Evolutionary conservation across 805 yeast species (phyloP), one percentile per base, ranked within the genome.

Genomic region (Candida ipomoeae): DNA sequence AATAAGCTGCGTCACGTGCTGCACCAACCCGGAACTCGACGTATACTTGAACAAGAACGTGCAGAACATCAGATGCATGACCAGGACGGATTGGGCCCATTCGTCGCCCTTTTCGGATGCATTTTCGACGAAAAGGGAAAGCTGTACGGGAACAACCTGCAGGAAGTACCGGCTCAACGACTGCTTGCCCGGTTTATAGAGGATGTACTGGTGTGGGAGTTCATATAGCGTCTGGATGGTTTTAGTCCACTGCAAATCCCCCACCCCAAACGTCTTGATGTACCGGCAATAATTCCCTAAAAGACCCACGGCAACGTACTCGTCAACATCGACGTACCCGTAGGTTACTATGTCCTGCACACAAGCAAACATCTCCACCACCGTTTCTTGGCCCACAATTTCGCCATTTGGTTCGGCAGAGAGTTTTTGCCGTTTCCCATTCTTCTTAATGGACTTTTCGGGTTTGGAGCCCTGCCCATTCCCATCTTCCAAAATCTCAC

Each of bases 261-360:
- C 45, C 21, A 35, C 46, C 5, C 37, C 37, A 35, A 11, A 35
- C 17, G 21, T 11, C 33, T 23, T 26, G 13, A 44, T 35, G 46
- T 44, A 35, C 7, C 40, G 40, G 14, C 46, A 34, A 46, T 60
- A 70, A 42, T 61, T 55, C 17, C 46, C 44, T 15, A 73, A 48
- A 37, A 73, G 64, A 7, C 54, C 54, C 10, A 70, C 56, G 8
- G 70, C 60, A 5, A 57, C 34, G 15, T 49, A 49, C 48, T 73
- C 76, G 21, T 72, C 77, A 3, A 65, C 59, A 8, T 64, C 67
- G 31, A 71, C 53, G 54, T 60, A 69, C n/a, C 63, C 60, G 6
- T 61, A 58, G 2, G 53, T 43, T 17, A 57, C 49, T 3, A 74
- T 51, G 14, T 62, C 48, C 3, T 51, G 48, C 2, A 57, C 43